Evolutionary conservation across 306 rosid genomes (phyloP).

Genomic region (Quillaja saponaria): DNA sequence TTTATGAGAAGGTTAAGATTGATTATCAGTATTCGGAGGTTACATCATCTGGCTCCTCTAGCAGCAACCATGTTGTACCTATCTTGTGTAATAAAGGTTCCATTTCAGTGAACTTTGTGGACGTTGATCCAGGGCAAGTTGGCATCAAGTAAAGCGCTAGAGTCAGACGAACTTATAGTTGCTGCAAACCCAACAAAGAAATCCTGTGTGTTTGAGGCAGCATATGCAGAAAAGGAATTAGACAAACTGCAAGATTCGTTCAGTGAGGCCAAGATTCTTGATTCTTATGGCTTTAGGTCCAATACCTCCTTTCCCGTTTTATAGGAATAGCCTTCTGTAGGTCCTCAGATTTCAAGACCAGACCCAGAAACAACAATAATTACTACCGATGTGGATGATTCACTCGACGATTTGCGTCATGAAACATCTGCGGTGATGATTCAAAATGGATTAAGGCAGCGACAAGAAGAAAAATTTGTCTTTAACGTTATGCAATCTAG

Average conservation of each 20-base stretch:
- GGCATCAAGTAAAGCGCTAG: constrained; percentile 21
- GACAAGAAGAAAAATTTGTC: constrained; percentile 36
- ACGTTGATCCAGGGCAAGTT: constrained; percentile 25
- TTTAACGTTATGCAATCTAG: constrained; percentile 29
- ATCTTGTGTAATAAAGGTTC: constrained; percentile 14
- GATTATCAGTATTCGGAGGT: constrained; percentile 23
- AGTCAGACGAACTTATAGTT: constrained; percentile 23
- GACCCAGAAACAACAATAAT: constrained; percentile 24
- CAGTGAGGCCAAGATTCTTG: constrained; percentile 40
- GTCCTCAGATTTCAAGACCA: constrained; percentile 35
- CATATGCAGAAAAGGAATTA: constrained; percentile 63
- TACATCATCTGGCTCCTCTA: constrained; percentile 33
- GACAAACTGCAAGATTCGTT: constrained; percentile 72
- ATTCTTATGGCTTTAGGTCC: constrained; percentile 30
- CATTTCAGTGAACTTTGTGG: constrained; percentile 22
- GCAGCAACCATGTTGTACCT: constrained; percentile 28
- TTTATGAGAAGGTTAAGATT: constrained; percentile 15
- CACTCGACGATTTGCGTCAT: constrained; percentile 67
- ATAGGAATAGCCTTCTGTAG: constrained; percentile 28
- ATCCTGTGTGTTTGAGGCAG: constrained; percentile 39
- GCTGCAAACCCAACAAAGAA: constrained; percentile 30
- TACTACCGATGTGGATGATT: constrained; percentile 56
- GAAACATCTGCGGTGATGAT: constrained; percentile 51
- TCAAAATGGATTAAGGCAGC: constrained; percentile 23
- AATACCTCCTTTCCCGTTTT: constrained; percentile 28